Evolutionary conservation across 2,329 filamentous ascomycete genomes (phyloP).

Genomic region (Hypocreales sp.): DNA sequence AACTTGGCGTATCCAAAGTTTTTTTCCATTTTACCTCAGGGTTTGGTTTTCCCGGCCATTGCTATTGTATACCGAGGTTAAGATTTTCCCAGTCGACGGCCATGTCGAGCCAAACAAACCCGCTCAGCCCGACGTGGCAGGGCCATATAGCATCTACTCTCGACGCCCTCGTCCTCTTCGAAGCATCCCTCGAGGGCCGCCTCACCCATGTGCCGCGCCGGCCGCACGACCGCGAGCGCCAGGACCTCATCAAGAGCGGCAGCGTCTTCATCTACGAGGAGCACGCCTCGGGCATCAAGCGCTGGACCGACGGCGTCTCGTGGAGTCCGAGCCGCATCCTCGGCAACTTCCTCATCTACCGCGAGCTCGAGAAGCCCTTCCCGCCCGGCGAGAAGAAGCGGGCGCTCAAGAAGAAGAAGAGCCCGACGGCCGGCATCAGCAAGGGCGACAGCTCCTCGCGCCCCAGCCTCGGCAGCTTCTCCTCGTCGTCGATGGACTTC

Average conservation of each 20-base stretch:
- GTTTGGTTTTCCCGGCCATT: not conserved
- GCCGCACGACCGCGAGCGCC: constrained; percentile 73
- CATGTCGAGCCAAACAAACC: constrained; percentile 13
- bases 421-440: constrained; percentile 15
- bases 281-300: constrained; percentile 76
- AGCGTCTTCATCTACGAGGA: constrained; percentile 89
- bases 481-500: constrained; percentile 1
- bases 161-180: constrained; percentile 68
- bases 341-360: constrained; percentile 73
- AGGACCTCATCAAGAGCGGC: constrained; percentile 64
- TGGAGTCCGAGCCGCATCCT: constrained; percentile 85
- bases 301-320: constrained; percentile 83
- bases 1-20: not conserved
- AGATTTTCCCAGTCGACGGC: constrained; percentile 1
- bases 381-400: constrained; percentile 74
- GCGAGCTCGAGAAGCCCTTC: constrained; percentile 65
- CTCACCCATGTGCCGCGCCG: constrained; percentile 66
- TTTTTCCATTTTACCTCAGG: not conserved
- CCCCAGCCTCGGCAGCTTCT: constrained; percentile 5
- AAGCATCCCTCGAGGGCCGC: constrained; percentile 56
- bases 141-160: constrained; percentile 53
- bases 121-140: constrained; percentile 47
- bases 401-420: constrained; percentile 55
- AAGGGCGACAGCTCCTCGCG: constrained; percentile 16
- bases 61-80: too few relatives aligned